Conservation (phyloP, 2,329 filamentous ascomycete species). For the Aspergillus nomiae region DNA sequence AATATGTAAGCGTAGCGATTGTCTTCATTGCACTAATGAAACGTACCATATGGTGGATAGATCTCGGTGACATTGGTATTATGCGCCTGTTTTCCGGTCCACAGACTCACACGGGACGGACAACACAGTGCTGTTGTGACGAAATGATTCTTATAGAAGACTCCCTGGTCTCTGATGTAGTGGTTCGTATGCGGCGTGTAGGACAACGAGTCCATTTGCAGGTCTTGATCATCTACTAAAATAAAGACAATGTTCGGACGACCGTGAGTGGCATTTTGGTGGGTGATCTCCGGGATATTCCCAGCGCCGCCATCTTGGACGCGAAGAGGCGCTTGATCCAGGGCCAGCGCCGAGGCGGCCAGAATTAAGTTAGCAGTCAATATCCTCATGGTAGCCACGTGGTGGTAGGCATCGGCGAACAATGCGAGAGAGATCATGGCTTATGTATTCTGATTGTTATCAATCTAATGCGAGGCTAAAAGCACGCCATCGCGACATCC, state of each 20-base stretch:
- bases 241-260: constrained; percentile 64
- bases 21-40: accelerated
- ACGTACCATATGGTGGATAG: constrained; percentile 49
- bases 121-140: constrained; percentile 67
- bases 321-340: background rate
- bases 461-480: background rate
- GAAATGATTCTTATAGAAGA: constrained; percentile 62
- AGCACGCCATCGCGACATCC: background rate
- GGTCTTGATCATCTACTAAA: constrained; percentile 67
- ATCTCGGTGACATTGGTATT: constrained; percentile 68
- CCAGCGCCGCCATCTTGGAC: background rate
- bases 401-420: background rate
- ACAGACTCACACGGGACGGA: constrained; percentile 63
- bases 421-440: background rate
- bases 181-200: constrained; percentile 60
- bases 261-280: background rate
- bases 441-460: background rate
- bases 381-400: background rate
- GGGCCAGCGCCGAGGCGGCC: background rate
- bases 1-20: no score
- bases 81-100: constrained; percentile 65
- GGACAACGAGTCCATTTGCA: constrained; percentile 59
- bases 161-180: constrained; percentile 59
- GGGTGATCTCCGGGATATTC: background rate
- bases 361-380: background rate